These are phyloP conservation scores for Paraphaeosphaeria minitans DNA, from an alignment of 2,329 filamentous ascomycete species.

Conservation along the genomic window DNA sequence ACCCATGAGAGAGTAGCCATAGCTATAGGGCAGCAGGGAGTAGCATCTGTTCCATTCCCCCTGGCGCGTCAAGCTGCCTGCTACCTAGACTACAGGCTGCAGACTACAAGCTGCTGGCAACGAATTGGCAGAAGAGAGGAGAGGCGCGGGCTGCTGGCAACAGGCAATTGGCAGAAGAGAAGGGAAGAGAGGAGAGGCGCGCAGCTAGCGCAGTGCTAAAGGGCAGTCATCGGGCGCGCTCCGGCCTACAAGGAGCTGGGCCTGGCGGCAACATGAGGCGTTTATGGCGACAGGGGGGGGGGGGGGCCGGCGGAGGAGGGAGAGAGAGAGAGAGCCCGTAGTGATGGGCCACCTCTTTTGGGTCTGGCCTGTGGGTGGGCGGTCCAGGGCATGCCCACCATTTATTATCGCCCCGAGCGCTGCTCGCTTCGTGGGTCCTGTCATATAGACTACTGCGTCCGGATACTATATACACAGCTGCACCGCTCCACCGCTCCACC, in stretches of 20 bases:
- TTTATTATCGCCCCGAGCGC: constrained; percentile 13
- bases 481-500: constrained; percentile 3
- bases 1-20: no score
- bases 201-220: constrained; percentile 2
- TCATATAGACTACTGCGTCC: not conserved
- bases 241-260: constrained; percentile 11
- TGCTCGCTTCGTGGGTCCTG: constrained; percentile 4
- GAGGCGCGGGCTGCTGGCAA: not conserved
- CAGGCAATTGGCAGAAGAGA: not conserved
- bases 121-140: not conserved
- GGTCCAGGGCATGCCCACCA: constrained; percentile 11
- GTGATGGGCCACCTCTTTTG: constrained; percentile 11
- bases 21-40: no score
- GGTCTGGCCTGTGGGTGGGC: not conserved
- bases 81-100: no score
- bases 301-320: no score
- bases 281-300: constrained; percentile 8
- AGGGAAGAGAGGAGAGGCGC: not conserved
- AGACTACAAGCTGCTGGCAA: not conserved
- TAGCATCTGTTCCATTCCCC: no score
- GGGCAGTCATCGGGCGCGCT: constrained; percentile 11
- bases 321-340: no score
- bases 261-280: constrained; percentile 7
- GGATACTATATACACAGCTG: constrained; percentile 3
- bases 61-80: no score